Evolutionary conservation across 345 rosid species (phyloP), one percentile per base, ranked within the genome.

Genomic region (Ceriops zippeliana): DNA sequence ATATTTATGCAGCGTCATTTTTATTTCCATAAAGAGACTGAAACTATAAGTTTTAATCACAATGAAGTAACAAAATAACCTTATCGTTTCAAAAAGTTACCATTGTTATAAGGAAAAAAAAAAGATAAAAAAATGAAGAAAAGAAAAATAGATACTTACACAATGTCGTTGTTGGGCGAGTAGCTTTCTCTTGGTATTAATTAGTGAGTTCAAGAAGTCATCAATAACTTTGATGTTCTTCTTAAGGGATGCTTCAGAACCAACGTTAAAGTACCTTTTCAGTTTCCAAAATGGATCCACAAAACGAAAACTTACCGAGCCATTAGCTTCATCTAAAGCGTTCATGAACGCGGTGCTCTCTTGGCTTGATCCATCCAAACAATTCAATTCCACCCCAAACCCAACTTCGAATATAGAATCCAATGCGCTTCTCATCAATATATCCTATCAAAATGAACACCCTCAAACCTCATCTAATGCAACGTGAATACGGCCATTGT

Each of bases 381-480:
- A 58, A 31, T 74, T 64, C 5, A 78, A 68, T 9, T 78, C 78
- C 34, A 74, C 70, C 46, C 76, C 82, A 58, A 78, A 58, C 6
- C 66, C 56, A 13, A 78, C 57, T 65, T 74, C 59, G 63, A 74
- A 74, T 27, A 74, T 61, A 5, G 75, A 66, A 24, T 74, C 78
- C 24, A 70, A 52, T 49, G 73, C 53, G 35, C 72, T 61, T 63
- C 58, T 74, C 82, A 70, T 64, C 22, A 74, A 59, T 19, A 75
- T 31, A 46, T 71, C 82, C 78, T 79, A 53, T 7, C 27, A 21
- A 53, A 53, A 53, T 0, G 58, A 7, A 53, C 22, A 53, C 7
- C 7, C 5, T 53, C 6, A 9, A 22, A 21, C 9, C 58, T 24
- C 58, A 53, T 2, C 22, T 4, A 53, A 53, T 21, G 49, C 17